A percentile compares a stretch with the other conserved stretches of the same genome.
Conservation (phyloP, 257 asterid genomes). For the Solanum lignicaule region DNA sequence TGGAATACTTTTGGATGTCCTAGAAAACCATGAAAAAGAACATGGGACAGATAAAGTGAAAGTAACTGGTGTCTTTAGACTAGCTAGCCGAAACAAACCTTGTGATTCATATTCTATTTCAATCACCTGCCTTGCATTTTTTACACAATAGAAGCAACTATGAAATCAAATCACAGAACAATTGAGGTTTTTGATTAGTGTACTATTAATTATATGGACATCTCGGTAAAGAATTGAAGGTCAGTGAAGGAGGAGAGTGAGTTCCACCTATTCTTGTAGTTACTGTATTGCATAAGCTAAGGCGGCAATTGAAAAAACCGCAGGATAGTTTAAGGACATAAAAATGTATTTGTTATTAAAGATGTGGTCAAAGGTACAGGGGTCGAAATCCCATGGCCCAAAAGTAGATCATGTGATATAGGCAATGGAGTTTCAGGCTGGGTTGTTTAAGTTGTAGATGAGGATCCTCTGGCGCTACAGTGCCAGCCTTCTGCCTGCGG, state of each 20-base stretch:
- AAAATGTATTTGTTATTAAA: not conserved
- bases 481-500: not conserved
- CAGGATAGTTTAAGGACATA: not conserved
- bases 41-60: not conserved
- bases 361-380: not conserved
- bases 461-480: not conserved
- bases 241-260: not conserved
- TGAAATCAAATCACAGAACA: not conserved
- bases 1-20: not conserved
- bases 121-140: not conserved
- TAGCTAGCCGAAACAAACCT: not conserved
- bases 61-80: not conserved
- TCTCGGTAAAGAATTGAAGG: not conserved
- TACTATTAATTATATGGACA: not conserved
- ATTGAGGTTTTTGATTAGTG: not conserved
- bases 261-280: not conserved
- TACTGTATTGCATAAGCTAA: not conserved
- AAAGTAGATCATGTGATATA: not conserved
- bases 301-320: not conserved
- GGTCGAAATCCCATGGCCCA: not conserved
- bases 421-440: not conserved
- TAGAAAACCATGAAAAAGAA: not conserved
- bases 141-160: not conserved
- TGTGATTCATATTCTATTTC: not conserved
- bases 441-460: not conserved